phyloP scores from a whole-genome alignment of 2,329 filamentous ascomycete species.

The Ophiosphaerella korrae region DNA sequence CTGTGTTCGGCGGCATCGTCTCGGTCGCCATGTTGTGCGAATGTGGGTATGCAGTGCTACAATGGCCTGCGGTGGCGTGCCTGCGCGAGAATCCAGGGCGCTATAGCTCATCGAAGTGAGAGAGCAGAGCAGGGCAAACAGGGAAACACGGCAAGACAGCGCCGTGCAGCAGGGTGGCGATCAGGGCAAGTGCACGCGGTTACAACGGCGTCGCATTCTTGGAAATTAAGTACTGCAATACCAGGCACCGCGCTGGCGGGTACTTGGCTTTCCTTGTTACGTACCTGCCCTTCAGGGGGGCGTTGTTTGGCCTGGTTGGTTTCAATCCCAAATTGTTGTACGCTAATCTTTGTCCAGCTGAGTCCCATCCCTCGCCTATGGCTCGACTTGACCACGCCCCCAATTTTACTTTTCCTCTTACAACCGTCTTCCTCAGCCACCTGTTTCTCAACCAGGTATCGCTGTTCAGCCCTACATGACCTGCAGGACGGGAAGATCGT shows the following conservation, averaged over 20 bases:
- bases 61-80: constrained; percentile 21
- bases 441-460: constrained; percentile 1
- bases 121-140: constrained; percentile 5
- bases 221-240: constrained; percentile 16
- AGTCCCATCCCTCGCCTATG: background rate
- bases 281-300: constrained; percentile 13
- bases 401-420: constrained; percentile 6
- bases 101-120: constrained; percentile 20
- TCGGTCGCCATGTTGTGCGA: constrained; percentile 40
- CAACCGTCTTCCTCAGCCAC: constrained; percentile 14
- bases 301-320: constrained; percentile 3
- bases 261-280: constrained; percentile 4
- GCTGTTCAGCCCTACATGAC: constrained; percentile 2
- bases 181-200: constrained; percentile 27
- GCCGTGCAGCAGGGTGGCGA: too few relatives aligned
- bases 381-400: background rate
- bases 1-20: constrained; percentile 28
- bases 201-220: constrained; percentile 21
- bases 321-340: constrained; percentile 6
- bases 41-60: constrained; percentile 21
- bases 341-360: background rate
- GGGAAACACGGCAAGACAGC: background rate
- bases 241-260: constrained; percentile 13
- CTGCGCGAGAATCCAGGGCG: constrained; percentile 27
- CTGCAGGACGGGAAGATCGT: constrained; percentile 6